Base-by-base conservation (phyloP, 179 eudicot genomes). In the Corrigiola litoralis region DNA sequence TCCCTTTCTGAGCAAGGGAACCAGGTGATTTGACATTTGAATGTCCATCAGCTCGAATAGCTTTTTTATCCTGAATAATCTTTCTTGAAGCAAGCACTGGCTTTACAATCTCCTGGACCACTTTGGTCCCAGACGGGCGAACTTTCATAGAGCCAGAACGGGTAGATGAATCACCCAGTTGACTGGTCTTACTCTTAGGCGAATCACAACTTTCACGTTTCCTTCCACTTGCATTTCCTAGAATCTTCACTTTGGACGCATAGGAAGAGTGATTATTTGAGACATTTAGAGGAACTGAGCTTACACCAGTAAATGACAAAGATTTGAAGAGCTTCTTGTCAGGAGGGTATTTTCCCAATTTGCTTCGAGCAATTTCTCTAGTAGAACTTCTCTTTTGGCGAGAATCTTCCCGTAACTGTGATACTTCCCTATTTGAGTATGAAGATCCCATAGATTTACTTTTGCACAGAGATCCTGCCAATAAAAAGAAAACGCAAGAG, bases 271-370 rank as follows among this genome's bases (percentile, higher is more conserved):
- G 69, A 50, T 23, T 10, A 57, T 32, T 68, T 24, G 70, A 28
- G 32, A 41, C 38, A 68, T 61, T 45, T 18, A 41, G 31, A 68
- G 62, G 49, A 36, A 37, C 68, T 57, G 62, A 10, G 54, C 66
- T 18, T 27, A 21, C 51, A 28, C 50, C 70, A 59, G 58, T 33
- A 34, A 72, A 47, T 49, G 77, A 68, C 70, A 59, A 36, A 20
- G 77, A 75, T 65, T 72, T 72, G 18, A 2, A 16, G 51, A 66
- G 32, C 65, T 66, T 67, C 17, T 52, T 80, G 50, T 36, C 63
- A 42, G 38, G 21, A 48, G 6, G 23, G 45, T 48, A 49, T 42
- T 51, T 54, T 17, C 32, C 49, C 50, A 62, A n/a, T 50, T 58
- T 27, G 61, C n/a, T 27, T 29, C 25, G 27, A 56, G 63, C 53